These are phyloP conservation scores for Arthrobotrys entomopaga DNA, from an alignment of 2,329 filamentous ascomycete species.

Conservation along the genomic window DNA sequence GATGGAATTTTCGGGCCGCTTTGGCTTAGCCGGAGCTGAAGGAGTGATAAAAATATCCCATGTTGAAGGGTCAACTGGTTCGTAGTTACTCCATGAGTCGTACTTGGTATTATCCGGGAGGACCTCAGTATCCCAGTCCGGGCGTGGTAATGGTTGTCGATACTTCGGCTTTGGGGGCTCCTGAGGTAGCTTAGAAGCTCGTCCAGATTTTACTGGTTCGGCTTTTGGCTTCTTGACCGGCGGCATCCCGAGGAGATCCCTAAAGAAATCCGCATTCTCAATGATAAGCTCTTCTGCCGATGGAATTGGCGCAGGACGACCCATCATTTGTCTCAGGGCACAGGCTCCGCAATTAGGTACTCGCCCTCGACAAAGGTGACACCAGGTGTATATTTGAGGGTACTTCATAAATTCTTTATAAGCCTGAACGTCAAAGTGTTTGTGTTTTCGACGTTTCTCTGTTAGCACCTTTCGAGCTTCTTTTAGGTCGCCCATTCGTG, in stretches of 20 bases:
- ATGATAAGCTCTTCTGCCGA: slow-evolving; percentile 29
- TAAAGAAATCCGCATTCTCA: slow-evolving; percentile 14
- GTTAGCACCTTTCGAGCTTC: slow-evolving; percentile 18
- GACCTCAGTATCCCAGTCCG: slow-evolving; percentile 24
- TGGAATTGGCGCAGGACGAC: not conserved
- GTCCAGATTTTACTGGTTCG: slow-evolving; percentile 11
- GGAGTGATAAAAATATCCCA: slow-evolving; percentile 15
- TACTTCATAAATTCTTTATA: slow-evolving; percentile 27
- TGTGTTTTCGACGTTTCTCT: slow-evolving; percentile 7
- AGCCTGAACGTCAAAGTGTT: slow-evolving; percentile 9
- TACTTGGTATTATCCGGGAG: not conserved
- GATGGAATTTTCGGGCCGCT: not conserved
- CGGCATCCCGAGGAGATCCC: slow-evolving; percentile 20
- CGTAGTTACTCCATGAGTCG: slow-evolving; percentile 10
- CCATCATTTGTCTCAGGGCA: not conserved
- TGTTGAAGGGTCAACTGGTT: not conserved
- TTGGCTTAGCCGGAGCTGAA: not conserved
- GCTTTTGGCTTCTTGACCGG: not conserved
- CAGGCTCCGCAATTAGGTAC: slow-evolving; percentile 27
- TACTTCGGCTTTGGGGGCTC: not conserved
- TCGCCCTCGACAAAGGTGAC: slow-evolving; percentile 8
- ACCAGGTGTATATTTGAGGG: slow-evolving; percentile 19
- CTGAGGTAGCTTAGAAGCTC: not conserved
- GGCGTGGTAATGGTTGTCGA: slow-evolving; percentile 19
- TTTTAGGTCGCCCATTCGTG: not conserved